Percentiles rank a stretch among this genome's conserved stretches.
These are phyloP conservation scores for Rhizopogon vulgaris DNA, from an alignment of 768 basidiomycete species.

Conservation along the genomic window DNA sequence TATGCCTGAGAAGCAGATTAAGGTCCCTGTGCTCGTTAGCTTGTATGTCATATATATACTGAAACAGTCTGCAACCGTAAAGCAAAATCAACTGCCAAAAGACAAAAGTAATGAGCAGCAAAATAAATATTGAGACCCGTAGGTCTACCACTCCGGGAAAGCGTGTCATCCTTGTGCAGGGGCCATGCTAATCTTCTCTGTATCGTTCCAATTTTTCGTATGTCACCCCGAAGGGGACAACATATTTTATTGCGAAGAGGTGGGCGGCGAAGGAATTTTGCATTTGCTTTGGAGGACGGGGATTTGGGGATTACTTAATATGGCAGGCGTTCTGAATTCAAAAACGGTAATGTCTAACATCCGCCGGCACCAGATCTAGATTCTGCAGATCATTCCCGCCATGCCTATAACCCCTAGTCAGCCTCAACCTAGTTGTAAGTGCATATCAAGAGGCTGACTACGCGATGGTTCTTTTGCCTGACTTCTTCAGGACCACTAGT, in stretches of 20 bases:
- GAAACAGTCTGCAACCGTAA: too few species aligned
- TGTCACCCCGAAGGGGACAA: slow-evolving; percentile 88
- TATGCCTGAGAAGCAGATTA: too few species aligned
- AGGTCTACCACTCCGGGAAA: slow-evolving; percentile 84
- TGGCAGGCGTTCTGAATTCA: not conserved
- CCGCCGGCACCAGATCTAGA: too few species aligned
- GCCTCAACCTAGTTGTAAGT: not conserved
- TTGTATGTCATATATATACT: too few species aligned
- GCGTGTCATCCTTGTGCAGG: slow-evolving; percentile 99
- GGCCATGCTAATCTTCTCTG: slow-evolving; percentile 99
- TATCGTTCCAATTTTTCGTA: slow-evolving; percentile 99
- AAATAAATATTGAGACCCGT: slow-evolving; percentile 37
- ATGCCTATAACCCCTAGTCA: not conserved
- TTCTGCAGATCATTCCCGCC: too few species aligned
- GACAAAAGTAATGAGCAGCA: slow-evolving; percentile 4
- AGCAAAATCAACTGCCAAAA: too few species aligned
- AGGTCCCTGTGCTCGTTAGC: too few species aligned
- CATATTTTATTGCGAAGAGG: not conserved
- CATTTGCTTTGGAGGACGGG: not conserved
- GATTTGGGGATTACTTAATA: not conserved
- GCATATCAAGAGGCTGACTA: not conserved
- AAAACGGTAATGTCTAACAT: too few species aligned
- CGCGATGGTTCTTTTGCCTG: not conserved
- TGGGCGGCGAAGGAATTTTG: not conserved
- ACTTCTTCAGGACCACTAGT: not conserved